Evolutionary conservation across 163 green algal species (phyloP).

Genomic region (Smithsoniella earleae): DNA sequence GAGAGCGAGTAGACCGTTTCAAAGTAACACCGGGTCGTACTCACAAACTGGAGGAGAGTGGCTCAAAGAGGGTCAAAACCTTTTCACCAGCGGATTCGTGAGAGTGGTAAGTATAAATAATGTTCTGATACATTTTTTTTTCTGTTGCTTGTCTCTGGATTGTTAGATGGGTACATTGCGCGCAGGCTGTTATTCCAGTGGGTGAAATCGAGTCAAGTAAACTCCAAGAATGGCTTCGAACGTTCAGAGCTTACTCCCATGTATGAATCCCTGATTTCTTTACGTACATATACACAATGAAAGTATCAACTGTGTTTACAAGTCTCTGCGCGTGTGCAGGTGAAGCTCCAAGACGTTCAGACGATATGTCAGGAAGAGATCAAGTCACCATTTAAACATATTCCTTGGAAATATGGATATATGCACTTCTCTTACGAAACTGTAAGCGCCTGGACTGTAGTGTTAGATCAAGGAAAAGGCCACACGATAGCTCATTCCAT

Average conservation of each 20-base stretch:
- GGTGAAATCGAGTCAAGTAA: conserved; percentile 11
- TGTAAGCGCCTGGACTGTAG: background rate
- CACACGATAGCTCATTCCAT: background rate
- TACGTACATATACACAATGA: no score
- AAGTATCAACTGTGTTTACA: background rate
- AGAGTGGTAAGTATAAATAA: conserved; percentile 31
- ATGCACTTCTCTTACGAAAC: conserved; percentile 31
- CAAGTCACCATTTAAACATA: conserved; percentile 23
- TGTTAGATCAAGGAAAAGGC: background rate
- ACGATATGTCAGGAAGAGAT: conserved; percentile 25
- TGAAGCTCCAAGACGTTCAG: conserved; percentile 26
- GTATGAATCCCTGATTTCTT: background rate
- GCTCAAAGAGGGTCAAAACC: conserved; percentile 14
- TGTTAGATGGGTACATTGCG: background rate
- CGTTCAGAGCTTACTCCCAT: conserved; percentile 26
- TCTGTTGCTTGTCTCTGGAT: background rate
- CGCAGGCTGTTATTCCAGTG: conserved; percentile 25
- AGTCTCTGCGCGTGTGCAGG: background rate
- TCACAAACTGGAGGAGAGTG: conserved; percentile 9
- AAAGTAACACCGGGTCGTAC: background rate
- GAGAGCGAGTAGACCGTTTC: background rate
- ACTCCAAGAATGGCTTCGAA: conserved; percentile 14
- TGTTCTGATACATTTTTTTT: background rate
- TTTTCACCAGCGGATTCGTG: conserved; percentile 22
- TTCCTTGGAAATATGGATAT: conserved; percentile 28